These are phyloP conservation scores for Collybia mongolica DNA, from an alignment of 768 basidiomycete species.

Conservation along the genomic window DNA sequence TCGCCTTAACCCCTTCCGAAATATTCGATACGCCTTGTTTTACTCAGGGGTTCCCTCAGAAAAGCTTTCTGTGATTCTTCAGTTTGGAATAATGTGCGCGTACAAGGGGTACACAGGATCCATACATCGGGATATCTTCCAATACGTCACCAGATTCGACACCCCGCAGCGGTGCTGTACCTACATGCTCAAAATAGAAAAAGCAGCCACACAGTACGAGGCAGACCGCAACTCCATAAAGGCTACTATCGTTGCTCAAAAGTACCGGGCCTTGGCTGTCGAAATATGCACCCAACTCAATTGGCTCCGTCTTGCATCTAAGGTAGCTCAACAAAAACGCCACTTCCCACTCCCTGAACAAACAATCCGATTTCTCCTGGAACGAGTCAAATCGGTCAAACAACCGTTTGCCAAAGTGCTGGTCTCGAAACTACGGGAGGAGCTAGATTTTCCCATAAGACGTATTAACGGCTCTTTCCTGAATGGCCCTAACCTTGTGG, in stretches of 20 bases:
- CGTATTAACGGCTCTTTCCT: too few relatives aligned
- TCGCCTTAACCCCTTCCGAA: slow-evolving; percentile 4
- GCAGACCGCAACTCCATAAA: background rate
- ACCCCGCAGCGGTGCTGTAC: background rate
- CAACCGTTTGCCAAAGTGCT: too few relatives aligned
- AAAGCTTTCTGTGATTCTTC: slow-evolving; percentile 11
- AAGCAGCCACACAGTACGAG: slow-evolving; percentile 4
- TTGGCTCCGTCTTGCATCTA: slow-evolving; percentile 14
- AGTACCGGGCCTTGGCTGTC: slow-evolving; percentile 8
- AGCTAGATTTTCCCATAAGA: too few relatives aligned
- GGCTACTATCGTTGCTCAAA: background rate
- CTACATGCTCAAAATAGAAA: slow-evolving; percentile 12
- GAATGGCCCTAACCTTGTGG: too few relatives aligned
- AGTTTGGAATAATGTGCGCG: slow-evolving; percentile 18
- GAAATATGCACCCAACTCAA: slow-evolving; percentile 14
- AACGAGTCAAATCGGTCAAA: background rate
- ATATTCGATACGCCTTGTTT: slow-evolving; percentile 12
- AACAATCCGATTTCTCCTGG: slow-evolving; percentile 7
- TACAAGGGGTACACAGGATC: slow-evolving; percentile 18
- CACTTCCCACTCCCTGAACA: slow-evolving; percentile 6
- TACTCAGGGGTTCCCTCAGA: slow-evolving; percentile 12
- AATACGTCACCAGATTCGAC: slow-evolving; percentile 12
- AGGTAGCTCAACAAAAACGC: slow-evolving; percentile 3
- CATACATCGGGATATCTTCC: slow-evolving; percentile 13
- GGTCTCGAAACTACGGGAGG: too few relatives aligned